Evolutionary conservation across 1,139 yeast species (phyloP), one percentile per base, ranked within the genome.

Genomic region (Candida sanyaensis): DNA sequence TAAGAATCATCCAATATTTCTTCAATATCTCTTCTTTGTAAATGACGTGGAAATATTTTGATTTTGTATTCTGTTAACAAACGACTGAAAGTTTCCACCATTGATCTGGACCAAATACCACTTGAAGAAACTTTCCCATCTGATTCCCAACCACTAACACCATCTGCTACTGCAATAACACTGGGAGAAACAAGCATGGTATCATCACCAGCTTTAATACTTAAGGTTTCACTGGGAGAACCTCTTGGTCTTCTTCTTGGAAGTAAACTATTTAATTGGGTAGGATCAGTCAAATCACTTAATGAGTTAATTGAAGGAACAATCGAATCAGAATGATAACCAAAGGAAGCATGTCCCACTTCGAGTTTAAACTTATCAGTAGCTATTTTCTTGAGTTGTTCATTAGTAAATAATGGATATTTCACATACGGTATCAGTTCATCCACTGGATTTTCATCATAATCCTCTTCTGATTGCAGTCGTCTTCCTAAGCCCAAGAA

Each of bases 91-190:
- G 83, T 78, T 58, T 80, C 84, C 40, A 81, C 63, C 72, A 81
- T 76, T 1, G 80, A 71, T 46, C 86, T 66, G 3, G 84, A 75
- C 83, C 84, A 81, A 11, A 80, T 68, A 1, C 85, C 84, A 7
- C 76, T 69, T 54, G 74, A 60, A 55, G 79, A 50, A 34, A 46
- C 44, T 55, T 65, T 66, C 11, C 75, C 63, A 53, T 74, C 62
- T 55, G 74, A 63, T 65, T 78, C 80, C 86, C 86, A 81, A 2
- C 84, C 84, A 28, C 81, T 75, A 7, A 81, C 84, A 0, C 86
- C 86, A 58, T 81, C 86, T 2, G 86, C 86, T 7, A 81, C 73
- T 1, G 82, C 86, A 45, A 81, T 57, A 28, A 81, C 73, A 6
- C 80, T 71, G 1, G 84, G 81, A 3, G 84, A 77, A 3, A 79